These are phyloP conservation scores for Scedosporium dehoogii DNA, from an alignment of 2,329 filamentous ascomycete genomes.

Conservation along the genomic window DNA sequence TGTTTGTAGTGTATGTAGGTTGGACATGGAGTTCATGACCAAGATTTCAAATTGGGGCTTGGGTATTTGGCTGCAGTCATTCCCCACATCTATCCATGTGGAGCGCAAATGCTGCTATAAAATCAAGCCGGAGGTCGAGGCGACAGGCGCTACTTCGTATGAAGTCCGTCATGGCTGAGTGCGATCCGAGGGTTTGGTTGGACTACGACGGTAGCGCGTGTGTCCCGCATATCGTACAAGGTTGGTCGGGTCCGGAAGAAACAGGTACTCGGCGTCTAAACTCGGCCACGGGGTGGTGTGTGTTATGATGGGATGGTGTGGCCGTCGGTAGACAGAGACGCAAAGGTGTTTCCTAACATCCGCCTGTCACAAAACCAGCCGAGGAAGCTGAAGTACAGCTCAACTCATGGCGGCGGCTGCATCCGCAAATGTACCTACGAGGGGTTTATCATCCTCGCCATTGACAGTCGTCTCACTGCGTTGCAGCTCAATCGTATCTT, in stretches of 20 bases:
- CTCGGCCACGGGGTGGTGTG: too few relatives aligned
- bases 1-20: too few relatives aligned
- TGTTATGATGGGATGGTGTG: too few relatives aligned
- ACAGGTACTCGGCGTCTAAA: too few relatives aligned
- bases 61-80: too few relatives aligned
- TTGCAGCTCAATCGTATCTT: constrained; percentile 34
- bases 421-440: constrained; percentile 52
- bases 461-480: neutral
- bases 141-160: neutral
- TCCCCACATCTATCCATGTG: neutral
- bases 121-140: neutral
- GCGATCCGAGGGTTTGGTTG: neutral
- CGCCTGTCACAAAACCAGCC: too few relatives aligned
- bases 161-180: neutral
- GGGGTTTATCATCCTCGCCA: constrained; percentile 21
- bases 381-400: neutral
- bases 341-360: neutral
- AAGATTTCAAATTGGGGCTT: too few relatives aligned
- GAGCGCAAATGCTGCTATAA: neutral
- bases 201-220: neutral
- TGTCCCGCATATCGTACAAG: neutral
- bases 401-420: constrained; percentile 42
- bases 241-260: neutral
- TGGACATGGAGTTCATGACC: too few relatives aligned
- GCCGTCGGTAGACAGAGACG: neutral